phyloP scores from a whole-genome alignment of 306 rosid genomes.

The Quillaja saponaria region DNA sequence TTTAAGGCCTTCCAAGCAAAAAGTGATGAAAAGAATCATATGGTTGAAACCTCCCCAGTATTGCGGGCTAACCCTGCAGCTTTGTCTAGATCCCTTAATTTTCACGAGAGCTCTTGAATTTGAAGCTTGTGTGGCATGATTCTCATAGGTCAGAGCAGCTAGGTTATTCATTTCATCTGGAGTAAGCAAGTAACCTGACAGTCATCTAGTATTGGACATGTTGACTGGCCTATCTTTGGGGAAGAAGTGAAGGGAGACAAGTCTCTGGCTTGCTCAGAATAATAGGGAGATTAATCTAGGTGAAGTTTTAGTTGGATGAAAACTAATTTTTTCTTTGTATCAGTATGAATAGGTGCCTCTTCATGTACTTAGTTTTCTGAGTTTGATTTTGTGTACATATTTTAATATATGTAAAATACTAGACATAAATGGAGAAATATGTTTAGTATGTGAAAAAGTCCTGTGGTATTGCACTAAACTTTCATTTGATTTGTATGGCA shows the following conservation, averaged over 20 bases:
- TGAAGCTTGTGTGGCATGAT: slow-evolving; percentile 1
- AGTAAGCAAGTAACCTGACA: slow-evolving; percentile 37
- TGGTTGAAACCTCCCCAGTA: slow-evolving; percentile 50
- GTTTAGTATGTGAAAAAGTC: slow-evolving; percentile 32
- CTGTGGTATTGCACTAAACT: slow-evolving; percentile 17
- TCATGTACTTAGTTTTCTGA: slow-evolving; percentile 49
- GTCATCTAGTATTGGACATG: slow-evolving; percentile 36
- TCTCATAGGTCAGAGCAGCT: slow-evolving; percentile 4
- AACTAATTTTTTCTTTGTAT: slow-evolving; percentile 47
- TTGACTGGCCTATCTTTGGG: slow-evolving; percentile 30
- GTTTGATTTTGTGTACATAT: slow-evolving; percentile 54
- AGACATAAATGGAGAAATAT: slow-evolving; percentile 40
- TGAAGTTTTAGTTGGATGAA: slow-evolving; percentile 31
- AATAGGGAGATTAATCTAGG: slow-evolving; percentile 37
- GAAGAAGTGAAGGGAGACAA: slow-evolving; percentile 25
- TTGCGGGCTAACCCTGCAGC: slow-evolving; percentile 92
- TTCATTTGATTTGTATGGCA: slow-evolving; percentile 8
- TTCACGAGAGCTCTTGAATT: slow-evolving; percentile 65
- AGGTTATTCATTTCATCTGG: slow-evolving; percentile 30
- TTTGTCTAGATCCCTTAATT: slow-evolving; percentile 73
- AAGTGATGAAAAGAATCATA: slow-evolving; percentile 43
- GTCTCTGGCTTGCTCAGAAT: slow-evolving; percentile 38
- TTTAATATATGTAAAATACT: slow-evolving; percentile 48
- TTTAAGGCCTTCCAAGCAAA: slow-evolving; percentile 70
- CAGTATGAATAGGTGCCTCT: slow-evolving; percentile 42